Conservation (phyloP, 345 rosid genomes). For the Alliaria petiolata region DNA sequence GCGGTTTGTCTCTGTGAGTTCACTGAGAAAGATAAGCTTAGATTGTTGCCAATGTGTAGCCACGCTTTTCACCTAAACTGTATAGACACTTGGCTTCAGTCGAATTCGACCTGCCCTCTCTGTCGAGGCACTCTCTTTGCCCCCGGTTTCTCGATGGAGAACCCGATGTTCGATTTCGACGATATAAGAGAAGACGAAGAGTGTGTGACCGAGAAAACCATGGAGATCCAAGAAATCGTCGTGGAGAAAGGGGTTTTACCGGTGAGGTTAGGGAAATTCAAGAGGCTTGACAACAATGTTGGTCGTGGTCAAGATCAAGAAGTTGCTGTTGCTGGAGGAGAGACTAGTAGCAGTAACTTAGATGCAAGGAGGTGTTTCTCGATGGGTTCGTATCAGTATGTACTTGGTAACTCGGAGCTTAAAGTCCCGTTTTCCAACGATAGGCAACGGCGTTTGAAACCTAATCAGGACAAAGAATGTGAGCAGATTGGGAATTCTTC, state of each 20-base stretch:
- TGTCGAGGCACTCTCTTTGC: constrained; percentile 72
- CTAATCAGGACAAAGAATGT: constrained; percentile 16
- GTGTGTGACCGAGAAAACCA: constrained; percentile 40
- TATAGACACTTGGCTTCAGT: constrained; percentile 85
- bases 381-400: constrained; percentile 84
- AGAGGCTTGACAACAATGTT: constrained; percentile 39
- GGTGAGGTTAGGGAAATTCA: constrained; percentile 78
- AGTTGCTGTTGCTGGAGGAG: constrained; percentile 49
- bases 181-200: constrained; percentile 64
- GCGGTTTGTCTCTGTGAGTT: constrained; percentile 90
- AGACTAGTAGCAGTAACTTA: constrained; percentile 75
- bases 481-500: constrained; percentile 38
- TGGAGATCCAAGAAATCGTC: constrained; percentile 58
- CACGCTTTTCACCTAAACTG: constrained; percentile 87
- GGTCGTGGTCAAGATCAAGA: neutral
- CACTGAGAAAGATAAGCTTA: constrained; percentile 73
- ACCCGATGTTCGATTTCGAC: constrained; percentile 64
- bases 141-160: constrained; percentile 64
- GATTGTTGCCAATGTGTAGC: constrained; percentile 78
- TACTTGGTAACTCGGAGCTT: constrained; percentile 64
- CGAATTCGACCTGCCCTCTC: constrained; percentile 79
- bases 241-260: constrained; percentile 65
- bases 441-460: constrained; percentile 1
- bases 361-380: constrained; percentile 86
- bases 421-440: constrained; percentile 45